Evolutionary conservation across 805 yeast species (phyloP).

Genomic region (Candida railenensis): DNA sequence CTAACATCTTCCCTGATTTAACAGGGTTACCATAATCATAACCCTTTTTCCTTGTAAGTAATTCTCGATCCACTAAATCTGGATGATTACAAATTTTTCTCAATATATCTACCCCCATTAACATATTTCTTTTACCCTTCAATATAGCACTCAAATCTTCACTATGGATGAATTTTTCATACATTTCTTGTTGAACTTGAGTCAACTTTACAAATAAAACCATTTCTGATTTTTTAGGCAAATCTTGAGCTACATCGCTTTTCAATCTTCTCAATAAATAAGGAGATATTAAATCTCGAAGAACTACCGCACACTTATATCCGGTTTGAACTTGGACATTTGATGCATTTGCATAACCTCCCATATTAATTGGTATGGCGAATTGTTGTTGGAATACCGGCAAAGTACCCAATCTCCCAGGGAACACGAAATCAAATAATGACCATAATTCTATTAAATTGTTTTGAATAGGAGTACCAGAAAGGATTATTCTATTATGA

Average conservation of each 20-base stretch:
- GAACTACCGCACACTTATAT: slow-evolving; percentile 89
- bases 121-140: slow-evolving; percentile 74
- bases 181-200: slow-evolving; percentile 67
- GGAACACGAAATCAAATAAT: slow-evolving; percentile 89
- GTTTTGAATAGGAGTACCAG: slow-evolving; percentile 97
- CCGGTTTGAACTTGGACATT: slow-evolving; percentile 96
- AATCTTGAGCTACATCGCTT: slow-evolving; percentile 90
- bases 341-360: slow-evolving; percentile 98
- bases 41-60: slow-evolving; percentile 29
- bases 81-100: slow-evolving; percentile 97
- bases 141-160: slow-evolving; percentile 72
- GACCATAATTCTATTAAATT: slow-evolving; percentile 93
- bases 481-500: slow-evolving; percentile 78
- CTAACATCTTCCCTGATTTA: slow-evolving; percentile 89
- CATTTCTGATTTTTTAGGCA: slow-evolving; percentile 92
- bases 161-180: slow-evolving; percentile 71
- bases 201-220: slow-evolving; percentile 90
- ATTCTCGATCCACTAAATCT: slow-evolving; percentile 60
- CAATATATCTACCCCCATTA: slow-evolving; percentile 86
- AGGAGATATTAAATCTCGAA: slow-evolving; percentile 87
- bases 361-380: slow-evolving; percentile 87
- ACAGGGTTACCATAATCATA: slow-evolving; percentile 53
- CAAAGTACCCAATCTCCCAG: slow-evolving; percentile 90
- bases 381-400: slow-evolving; percentile 95
- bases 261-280: slow-evolving; percentile 84